Evolutionary conservation across 306 rosid species (phyloP).

Genomic region (Gleditsia sinensis): DNA sequence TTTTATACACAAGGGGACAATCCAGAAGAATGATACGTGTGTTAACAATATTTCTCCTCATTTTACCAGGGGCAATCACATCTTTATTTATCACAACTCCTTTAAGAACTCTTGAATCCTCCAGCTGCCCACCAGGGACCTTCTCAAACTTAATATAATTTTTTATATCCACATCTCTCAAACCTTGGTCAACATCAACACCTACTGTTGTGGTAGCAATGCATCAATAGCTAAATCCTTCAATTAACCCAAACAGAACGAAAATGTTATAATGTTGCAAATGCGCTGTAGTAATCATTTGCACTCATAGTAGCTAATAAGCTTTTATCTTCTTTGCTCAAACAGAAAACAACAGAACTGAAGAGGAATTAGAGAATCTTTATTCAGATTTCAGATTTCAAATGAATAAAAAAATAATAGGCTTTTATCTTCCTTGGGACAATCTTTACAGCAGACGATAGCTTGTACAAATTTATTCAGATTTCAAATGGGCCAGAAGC

Average conservation of each 20-base stretch:
- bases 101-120: slow-evolving; percentile 58
- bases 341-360: not conserved
- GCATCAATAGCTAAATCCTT: slow-evolving; percentile 73
- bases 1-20: slow-evolving; percentile 62
- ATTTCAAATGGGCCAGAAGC: too few relatives aligned
- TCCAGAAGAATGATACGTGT: slow-evolving; percentile 68
- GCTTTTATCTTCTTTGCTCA: too few relatives aligned
- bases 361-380: not conserved
- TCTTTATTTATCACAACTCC: slow-evolving; percentile 71
- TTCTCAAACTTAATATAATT: too few relatives aligned
- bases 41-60: slow-evolving; percentile 68
- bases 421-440: too few relatives aligned
- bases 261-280: not conserved
- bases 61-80: slow-evolving; percentile 72
- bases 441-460: too few relatives aligned
- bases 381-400: too few relatives aligned
- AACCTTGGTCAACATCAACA: slow-evolving; percentile 68
- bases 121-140: slow-evolving; percentile 74
- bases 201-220: slow-evolving; percentile 65
- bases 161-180: too few relatives aligned
- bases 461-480: too few relatives aligned
- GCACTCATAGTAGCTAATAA: not conserved
- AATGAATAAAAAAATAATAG: too few relatives aligned
- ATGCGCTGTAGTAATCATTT: not conserved
- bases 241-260: not conserved